These are phyloP conservation scores for Oenanthe sinensis DNA, from an alignment of 129 eudicot genomes.

Conservation along the genomic window DNA sequence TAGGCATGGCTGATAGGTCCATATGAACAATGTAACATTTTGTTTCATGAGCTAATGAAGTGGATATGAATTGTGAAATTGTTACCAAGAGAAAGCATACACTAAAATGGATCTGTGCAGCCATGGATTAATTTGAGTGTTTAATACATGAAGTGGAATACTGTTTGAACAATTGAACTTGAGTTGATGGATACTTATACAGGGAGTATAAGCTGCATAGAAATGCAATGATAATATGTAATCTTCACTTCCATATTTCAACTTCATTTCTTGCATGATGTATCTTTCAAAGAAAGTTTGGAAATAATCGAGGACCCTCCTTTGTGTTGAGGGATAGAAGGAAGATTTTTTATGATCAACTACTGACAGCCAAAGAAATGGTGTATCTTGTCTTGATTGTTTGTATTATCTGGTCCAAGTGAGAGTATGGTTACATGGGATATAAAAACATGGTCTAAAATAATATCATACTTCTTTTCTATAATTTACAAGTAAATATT, in stretches of 20 bases:
- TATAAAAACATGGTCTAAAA: not conserved
- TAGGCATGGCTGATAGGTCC: constrained; percentile 77
- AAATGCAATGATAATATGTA: constrained; percentile 3
- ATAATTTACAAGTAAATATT: too few species aligned
- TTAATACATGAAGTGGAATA: constrained; percentile 19
- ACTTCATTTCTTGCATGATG: constrained; percentile 8
- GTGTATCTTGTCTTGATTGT: not conserved
- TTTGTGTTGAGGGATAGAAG: not conserved
- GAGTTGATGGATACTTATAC: constrained; percentile 19
- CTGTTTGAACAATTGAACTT: not conserved
- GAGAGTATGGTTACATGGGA: not conserved
- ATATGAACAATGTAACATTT: constrained; percentile 66
- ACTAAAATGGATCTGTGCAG: constrained; percentile 24
- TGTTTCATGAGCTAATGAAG: constrained; percentile 12
- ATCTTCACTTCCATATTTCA: constrained; percentile 12
- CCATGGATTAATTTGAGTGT: constrained; percentile 16
- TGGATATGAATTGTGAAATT: constrained; percentile 6
- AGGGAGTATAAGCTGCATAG: constrained; percentile 22
- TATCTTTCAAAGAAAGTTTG: constrained; percentile 3
- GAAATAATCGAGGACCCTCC: not conserved
- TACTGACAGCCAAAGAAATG: not conserved
- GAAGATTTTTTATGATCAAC: constrained; percentile 6
- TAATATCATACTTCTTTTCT: not conserved
- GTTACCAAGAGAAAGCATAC: constrained; percentile 25
- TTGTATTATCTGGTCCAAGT: not conserved